These are phyloP conservation scores for Penicillium mononematosum DNA, from an alignment of 495 filamentous ascomycete species.

Conservation along the genomic window DNA sequence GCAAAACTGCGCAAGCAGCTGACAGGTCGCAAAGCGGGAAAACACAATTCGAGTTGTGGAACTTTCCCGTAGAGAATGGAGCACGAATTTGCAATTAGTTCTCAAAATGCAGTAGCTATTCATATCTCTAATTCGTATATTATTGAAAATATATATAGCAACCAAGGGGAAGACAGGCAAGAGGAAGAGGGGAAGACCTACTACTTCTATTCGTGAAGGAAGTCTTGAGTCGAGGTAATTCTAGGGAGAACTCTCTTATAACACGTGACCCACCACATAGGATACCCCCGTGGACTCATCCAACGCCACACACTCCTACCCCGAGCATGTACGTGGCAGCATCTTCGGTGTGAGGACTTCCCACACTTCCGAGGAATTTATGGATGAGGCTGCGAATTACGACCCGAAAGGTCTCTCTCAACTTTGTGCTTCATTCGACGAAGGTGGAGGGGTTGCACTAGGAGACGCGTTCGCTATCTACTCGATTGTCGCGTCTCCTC, in stretches of 20 bases:
- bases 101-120: no score
- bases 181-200: no score
- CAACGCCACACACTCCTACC: neutral
- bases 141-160: no score
- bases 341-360: neutral
- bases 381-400: neutral
- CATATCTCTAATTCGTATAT: no score
- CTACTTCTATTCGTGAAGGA: no score
- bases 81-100: no score
- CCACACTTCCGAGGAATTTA: neutral
- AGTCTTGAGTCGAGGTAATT: no score
- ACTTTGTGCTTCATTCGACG: slow-evolving; percentile 10
- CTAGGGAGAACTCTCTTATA: neutral
- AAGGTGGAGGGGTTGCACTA: slow-evolving; percentile 11
- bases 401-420: neutral
- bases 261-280: neutral
- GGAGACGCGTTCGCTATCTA: slow-evolving; percentile 14
- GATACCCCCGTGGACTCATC: no score
- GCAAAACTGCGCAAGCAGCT: neutral
- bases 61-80: no score
- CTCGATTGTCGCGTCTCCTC: slow-evolving; percentile 14
- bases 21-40: neutral
- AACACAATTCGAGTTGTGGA: no score
- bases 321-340: neutral
- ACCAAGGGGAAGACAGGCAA: no score